Evolutionary conservation across 2,329 filamentous ascomycete genomes (phyloP), one percentile per base, ranked within the genome.

Genomic region (Alternaria panax): DNA sequence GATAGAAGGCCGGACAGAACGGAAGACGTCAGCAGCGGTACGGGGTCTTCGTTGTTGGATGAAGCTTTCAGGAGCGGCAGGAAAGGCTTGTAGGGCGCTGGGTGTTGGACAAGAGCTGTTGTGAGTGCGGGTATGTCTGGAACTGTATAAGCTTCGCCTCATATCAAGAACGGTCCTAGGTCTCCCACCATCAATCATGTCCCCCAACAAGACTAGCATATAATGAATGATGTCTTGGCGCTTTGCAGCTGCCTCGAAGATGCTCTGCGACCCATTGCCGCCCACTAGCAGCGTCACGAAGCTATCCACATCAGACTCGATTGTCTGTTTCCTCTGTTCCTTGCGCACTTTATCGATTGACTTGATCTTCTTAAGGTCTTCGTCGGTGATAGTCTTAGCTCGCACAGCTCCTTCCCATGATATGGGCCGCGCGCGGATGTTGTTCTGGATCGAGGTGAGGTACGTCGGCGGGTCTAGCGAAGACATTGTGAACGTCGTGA

Each of bases 391-490:
- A 75, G 92, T 95, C 79, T 93, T 92, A 71, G 92, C 92, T 79
- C 95, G 88, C 68, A 96, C 92, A 73, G 94, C 93, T 73, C 94
- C 94, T 80, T 98, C 94, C 95, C 95, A 99, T 59, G 94, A 93
- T 81, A 99, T 97, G 67, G 93, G 93, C 69, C 95, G 88, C 76
- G 92, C 91, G 76, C 95, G 92, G 79, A 98, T 97, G 85, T 98
- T 98, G 87, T 92, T 96, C 84, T 97, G 93, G 70, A 97, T 86
- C 69, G 92, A 94, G 76, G 88, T 86, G 66, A 92, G 87, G 80
- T 97, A 97, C 60, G 92, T 91, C 60, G 93, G 93, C 70, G 92
- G 91, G 78, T 97, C 93, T 79, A 96, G 87, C 53, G 62, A 64
- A 78, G 93, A 94, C 93, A 97, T 97, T 68, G 59, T 68, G 68